These are phyloP conservation scores for Amanita molliuscula DNA, from an alignment of 768 basidiomycete genomes.

Conservation along the genomic window DNA sequence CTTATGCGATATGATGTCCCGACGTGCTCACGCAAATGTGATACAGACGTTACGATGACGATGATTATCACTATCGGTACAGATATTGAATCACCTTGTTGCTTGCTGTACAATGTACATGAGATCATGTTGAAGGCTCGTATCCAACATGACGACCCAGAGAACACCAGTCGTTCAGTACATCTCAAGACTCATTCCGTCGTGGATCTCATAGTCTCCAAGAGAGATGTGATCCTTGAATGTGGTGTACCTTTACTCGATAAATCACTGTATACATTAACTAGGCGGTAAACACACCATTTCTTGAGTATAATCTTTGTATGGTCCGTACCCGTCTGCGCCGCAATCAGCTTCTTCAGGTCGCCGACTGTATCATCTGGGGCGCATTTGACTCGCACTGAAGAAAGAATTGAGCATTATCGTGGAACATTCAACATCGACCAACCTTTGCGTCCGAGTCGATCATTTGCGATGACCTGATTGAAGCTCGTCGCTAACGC, in stretches of 20 bases:
- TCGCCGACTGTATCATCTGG: slow-evolving; percentile 96
- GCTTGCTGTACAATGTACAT: neutral
- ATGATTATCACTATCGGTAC: neutral
- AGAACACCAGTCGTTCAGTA: slow-evolving; percentile 33
- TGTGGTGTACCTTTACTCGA: slow-evolving; percentile 65
- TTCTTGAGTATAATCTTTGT: slow-evolving; percentile 93
- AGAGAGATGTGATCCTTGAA: slow-evolving; percentile 97
- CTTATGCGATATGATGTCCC: neutral
- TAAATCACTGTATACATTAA: neutral
- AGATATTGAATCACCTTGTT: neutral
- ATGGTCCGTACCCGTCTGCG: slow-evolving; percentile 84
- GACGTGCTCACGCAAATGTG: neutral
- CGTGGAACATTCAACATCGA: neutral
- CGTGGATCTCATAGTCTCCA: slow-evolving; percentile 85
- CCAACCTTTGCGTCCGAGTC: slow-evolving; percentile 10
- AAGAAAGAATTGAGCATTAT: neutral
- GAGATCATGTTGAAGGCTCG: neutral
- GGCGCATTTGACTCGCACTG: slow-evolving; percentile 93
- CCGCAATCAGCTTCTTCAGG: slow-evolving; percentile 93
- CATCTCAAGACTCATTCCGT: slow-evolving; percentile 92
- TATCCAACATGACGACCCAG: neutral
- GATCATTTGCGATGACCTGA: slow-evolving; percentile 10
- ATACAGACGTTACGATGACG: neutral
- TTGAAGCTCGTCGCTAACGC: neutral
- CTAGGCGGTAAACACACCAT: slow-evolving; percentile 48